Base-by-base conservation (phyloP, 1,139 yeast genomes). In the Meyerozyma sp. region DNA sequence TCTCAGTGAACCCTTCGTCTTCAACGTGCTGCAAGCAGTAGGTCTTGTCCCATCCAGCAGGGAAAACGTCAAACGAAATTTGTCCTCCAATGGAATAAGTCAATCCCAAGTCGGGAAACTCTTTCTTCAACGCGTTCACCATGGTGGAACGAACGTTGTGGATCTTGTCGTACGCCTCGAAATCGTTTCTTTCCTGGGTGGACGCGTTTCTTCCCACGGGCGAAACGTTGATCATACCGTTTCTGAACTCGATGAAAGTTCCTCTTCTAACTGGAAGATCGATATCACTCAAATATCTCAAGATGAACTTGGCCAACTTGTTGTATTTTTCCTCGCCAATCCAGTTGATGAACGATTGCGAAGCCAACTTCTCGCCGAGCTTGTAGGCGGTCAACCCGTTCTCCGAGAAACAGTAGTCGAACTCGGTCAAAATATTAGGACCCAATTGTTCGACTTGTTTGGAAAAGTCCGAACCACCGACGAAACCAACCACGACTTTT, bases 21-120 rank as follows among this genome's bases (percentile, higher is more conserved):
- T 73, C 90, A 58, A 93, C 91, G 71, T 91, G 98, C 69, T 84
- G 90, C 63, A 94, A 81, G 70, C 96, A 88, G 75, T 91, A 94
- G 50, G 98, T 94, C 81, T 94, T 93, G 70, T 93, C 98, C 99
- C 99, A 93, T 61, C 99, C 99, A 52, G 96, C 87, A 73, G 99
- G 99, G 91, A 93, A 93, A 54, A 93, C 98, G 62, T 93, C 99
- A 62, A 93, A 93, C 40, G 98, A 93, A 67, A 93, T 93, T 78
- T 93, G 98, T 56, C 99, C 99, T 67, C 98, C 98, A 56, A 93
- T 93, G 46, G 98, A 93, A 79, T 86, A 94, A 54, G 98, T 91
- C 65, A 93, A 79, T 43, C 84, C 87, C 59, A 73, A 75, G 67
- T 91, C 94, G 47, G 93, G 68, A 76, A 93, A 93, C 58, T 84